Base-by-base conservation (phyloP, 345 rosid species). In the Eutrema yunnanense region DNA sequence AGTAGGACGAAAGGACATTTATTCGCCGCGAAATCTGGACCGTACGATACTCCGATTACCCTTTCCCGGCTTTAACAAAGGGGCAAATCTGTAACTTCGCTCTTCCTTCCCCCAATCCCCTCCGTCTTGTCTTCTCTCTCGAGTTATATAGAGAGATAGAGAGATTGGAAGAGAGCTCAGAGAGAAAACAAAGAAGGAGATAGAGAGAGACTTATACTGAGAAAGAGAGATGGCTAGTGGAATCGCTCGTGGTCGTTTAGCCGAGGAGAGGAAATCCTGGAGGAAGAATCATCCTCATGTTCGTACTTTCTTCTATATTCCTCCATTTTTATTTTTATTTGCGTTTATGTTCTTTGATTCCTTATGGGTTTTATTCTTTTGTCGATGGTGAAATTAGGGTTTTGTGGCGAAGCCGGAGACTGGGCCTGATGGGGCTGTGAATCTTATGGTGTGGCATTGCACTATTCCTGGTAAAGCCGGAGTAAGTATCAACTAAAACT, bases 261-360 rank as follows among this genome's bases (percentile, higher is more conserved):
- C 96, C 0, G 98, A 93, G 78, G 98, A 93, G 82, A 81, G 98
- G 41, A 93, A 93, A 81, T 71, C 98, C 3, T 93, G 97, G 98
- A 90, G 98, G 65, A 93, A 84, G 84, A 93, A 93, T 65, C 98
- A 93, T 69, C 98, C 97, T 26, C 98, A 93, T 79, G 98, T 93
- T 53, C 56, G 90, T 93, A 44, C 30, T 41, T 44, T 42, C 4
- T 34, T 52, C 42, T 51, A 0, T 41, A 32, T 41, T 33, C 32
- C 9, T 55, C 22, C 30, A 16, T 50, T 64, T 27, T 30, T 4
- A 30, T 30, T 30, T 5, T 59, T 41, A 41, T 52, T 38, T 44
- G 19, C 2, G 16, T 56, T 38, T 68, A 8, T 55, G 22, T 55
- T 43, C 8, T 13, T 0, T 70, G 67, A 30, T 59, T 37, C 3